Base-by-base conservation (phyloP, 257 asterid genomes). In the Nicotiana obtusifolia region DNA sequence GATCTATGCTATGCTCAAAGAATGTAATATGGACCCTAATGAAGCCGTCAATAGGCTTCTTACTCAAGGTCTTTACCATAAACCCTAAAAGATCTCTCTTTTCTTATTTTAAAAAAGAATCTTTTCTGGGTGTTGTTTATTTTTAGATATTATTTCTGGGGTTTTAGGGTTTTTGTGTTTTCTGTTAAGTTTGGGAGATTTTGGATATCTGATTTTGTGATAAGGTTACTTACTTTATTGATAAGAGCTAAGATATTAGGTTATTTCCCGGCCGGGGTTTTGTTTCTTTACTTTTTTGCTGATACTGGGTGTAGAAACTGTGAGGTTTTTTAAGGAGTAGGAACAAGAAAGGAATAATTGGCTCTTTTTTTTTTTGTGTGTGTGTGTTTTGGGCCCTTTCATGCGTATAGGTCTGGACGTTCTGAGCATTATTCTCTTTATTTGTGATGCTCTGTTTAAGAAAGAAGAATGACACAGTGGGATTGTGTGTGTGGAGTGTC, bases 11-110 rank as follows among this genome's bases (percentile, higher is more conserved):
- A 86, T 90, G 83, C 97, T 95, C n/a, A 91, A 91, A 86, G 99
- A 95, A 7, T 92, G 99, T 83, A 89, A 93, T 88, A 95, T 93
- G 99, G 95, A 95, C 97, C 99, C 98, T 68, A 90, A 95, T 87
- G 97, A 92, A 86, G 92, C 99, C 26, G 93, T 93, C 35, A 88
- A 83, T 89, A 93, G 97, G 75, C 91, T 93, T 30, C 92, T 92
- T 57, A 88, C 92, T 82, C 99, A 92, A 91, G 99, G 99, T 95
- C 77, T 83, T 10, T 77, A 61, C 77, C 64, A 19, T 41, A 80
- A 80, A 54, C 54, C 83, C 33, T 64, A 80, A 64, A 41, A 41
- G 49, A 49, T 69, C 59, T 22, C 7, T 71, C 0, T 54, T 54
- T 41, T 41, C 13, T 41, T 41, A 41, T 41, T 41, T 41, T 2